phyloP scores from a whole-genome alignment of 139 green algal genomes.

The Chlamydomonas asymmetrica region DNA sequence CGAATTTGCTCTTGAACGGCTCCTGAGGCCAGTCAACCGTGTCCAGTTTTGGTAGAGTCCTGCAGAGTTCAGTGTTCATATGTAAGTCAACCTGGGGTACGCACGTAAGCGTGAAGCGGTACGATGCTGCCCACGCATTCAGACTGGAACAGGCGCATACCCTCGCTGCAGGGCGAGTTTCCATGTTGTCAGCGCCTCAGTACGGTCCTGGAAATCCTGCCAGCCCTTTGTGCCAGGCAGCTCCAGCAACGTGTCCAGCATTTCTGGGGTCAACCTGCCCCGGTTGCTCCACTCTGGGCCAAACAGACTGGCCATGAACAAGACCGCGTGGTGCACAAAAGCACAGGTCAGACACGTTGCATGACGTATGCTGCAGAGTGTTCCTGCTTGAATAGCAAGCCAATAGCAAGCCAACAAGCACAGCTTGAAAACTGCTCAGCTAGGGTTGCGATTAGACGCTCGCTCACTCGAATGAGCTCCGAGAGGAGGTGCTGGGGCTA shows the following conservation, averaged over 20 bases:
- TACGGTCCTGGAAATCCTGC: constrained; percentile 44
- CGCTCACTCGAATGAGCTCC: too few relatives aligned
- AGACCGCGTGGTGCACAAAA: too few relatives aligned
- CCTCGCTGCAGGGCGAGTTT: constrained; percentile 60
- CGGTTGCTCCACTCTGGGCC: constrained; percentile 51
- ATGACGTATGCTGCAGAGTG: too few relatives aligned
- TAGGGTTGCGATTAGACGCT: too few relatives aligned
- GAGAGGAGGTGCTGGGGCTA: too few relatives aligned
- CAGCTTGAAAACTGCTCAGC: too few relatives aligned
- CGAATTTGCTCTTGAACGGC: constrained; percentile 81
- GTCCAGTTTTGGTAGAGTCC: constrained; percentile 58
- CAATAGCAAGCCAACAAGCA: too few relatives aligned
- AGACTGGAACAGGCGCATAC: constrained; percentile 24
- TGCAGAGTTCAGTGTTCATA: constrained; percentile 9
- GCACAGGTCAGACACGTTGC: too few relatives aligned
- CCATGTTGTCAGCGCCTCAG: constrained; percentile 55
- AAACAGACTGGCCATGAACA: constrained; percentile 50
- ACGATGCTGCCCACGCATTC: not conserved
- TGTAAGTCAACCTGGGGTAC: not conserved
- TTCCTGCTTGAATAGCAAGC: too few relatives aligned
- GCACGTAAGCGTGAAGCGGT: not conserved
- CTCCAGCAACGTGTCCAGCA: constrained; percentile 67
- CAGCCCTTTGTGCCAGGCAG: constrained; percentile 71
- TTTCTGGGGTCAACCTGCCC: constrained; percentile 53
- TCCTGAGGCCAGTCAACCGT: constrained; percentile 74